phyloP scores from a whole-genome alignment of 352 stramenopile genomes.

The Pythium dissimile region DNA sequence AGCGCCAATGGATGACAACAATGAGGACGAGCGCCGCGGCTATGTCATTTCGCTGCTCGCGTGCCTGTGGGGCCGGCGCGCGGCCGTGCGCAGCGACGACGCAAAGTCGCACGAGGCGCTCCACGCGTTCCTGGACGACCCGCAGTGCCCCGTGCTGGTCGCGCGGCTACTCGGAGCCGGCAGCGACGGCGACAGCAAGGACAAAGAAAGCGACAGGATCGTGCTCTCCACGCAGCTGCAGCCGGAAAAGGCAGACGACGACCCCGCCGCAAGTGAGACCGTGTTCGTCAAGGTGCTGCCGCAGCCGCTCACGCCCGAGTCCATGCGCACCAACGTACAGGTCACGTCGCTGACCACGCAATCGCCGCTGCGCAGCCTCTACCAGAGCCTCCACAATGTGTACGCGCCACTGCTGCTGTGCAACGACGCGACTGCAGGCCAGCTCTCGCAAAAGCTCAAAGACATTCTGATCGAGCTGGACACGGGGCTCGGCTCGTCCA shows the following conservation, averaged over 20 bases:
- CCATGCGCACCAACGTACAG: constrained; percentile 70
- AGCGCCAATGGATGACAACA: constrained; percentile 20
- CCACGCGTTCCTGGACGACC: constrained; percentile 67
- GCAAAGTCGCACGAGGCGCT: constrained; percentile 41
- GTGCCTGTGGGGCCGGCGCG: constrained; percentile 52
- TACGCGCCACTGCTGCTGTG: constrained; percentile 75
- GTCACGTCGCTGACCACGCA: constrained; percentile 58
- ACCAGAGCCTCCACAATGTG: constrained; percentile 76
- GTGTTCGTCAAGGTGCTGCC: constrained; percentile 66
- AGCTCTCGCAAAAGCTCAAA: constrained; percentile 78
- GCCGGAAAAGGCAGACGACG: constrained; percentile 11
- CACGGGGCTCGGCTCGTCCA: constrained; percentile 39
- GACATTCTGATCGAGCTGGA: constrained; percentile 78
- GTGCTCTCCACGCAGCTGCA: constrained; percentile 32
- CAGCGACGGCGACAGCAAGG: background rate
- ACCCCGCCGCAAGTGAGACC: constrained; percentile 19
- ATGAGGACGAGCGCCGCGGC: constrained; percentile 41
- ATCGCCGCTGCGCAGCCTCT: constrained; percentile 75
- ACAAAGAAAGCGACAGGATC: constrained; percentile 17
- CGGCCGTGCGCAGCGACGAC: constrained; percentile 37
- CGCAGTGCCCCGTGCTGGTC: constrained; percentile 54
- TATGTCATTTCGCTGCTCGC: constrained; percentile 63
- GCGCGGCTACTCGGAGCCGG: constrained; percentile 31
- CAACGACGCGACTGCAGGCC: constrained; percentile 36
- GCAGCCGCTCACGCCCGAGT: constrained; percentile 52